Conservation (phyloP, 306 rosid species). For the Cicer bijugum region DNA sequence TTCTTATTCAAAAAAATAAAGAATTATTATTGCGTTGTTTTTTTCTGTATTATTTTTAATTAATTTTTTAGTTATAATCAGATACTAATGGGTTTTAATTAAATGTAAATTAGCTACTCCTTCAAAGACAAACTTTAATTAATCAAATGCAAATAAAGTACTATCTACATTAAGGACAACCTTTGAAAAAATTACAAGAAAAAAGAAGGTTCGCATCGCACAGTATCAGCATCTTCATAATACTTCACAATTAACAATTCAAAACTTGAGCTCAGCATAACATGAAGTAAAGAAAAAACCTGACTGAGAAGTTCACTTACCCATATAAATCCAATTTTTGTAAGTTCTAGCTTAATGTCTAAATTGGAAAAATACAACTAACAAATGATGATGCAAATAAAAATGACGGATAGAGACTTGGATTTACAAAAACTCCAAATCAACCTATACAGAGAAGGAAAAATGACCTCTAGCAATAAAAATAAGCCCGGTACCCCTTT, state of each 20-base stretch:
- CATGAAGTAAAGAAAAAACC: background rate
- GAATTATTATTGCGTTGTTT: no score
- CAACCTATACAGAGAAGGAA: constrained; percentile 51
- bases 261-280: constrained; percentile 21
- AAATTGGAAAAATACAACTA: constrained; percentile 38
- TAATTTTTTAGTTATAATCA: no score
- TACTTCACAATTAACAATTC: background rate
- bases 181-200: no score
- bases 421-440: constrained; percentile 63
- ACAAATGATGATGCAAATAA: constrained; percentile 28
- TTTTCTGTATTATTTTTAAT: no score
- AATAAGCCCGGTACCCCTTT: constrained; percentile 53
- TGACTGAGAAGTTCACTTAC: constrained; percentile 29
- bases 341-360: constrained; percentile 18
- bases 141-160: no score
- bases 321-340: constrained; percentile 16
- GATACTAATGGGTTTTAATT: no score
- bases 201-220: no score
- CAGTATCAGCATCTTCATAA: no score
- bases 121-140: no score
- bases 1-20: no score
- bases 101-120: no score
- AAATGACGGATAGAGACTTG: constrained; percentile 47
- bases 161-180: no score
- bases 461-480: constrained; percentile 53